Evolutionary conservation across 2,329 filamentous ascomycete genomes (phyloP).

Genomic region (Penicillium hesseltinei): DNA sequence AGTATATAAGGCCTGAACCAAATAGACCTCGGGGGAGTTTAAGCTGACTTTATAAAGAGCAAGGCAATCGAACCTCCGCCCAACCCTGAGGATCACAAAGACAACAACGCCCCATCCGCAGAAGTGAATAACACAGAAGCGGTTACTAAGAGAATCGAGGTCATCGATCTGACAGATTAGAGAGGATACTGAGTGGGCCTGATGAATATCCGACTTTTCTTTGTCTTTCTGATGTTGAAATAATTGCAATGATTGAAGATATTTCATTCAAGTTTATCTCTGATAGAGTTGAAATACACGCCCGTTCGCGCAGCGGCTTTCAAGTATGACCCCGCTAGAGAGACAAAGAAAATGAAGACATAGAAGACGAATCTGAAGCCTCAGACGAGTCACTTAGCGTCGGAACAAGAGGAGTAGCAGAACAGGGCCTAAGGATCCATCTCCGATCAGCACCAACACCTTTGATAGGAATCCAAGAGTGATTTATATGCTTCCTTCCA

Average conservation of each 20-base stretch:
- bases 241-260: background rate
- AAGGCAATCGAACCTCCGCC: background rate
- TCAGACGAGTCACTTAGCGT: background rate
- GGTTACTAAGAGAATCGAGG: background rate
- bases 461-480: constrained; percentile 8
- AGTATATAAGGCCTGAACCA: too few relatives aligned
- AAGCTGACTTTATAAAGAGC: background rate
- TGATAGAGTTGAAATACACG: background rate
- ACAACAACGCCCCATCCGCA: background rate
- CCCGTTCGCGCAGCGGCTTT: background rate
- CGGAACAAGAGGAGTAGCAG: constrained; percentile 11
- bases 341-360: background rate
- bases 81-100: background rate
- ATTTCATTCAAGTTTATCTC: background rate
- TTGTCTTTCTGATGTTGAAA: background rate
- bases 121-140: background rate
- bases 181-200: background rate
- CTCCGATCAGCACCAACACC: constrained; percentile 7
- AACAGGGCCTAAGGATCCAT: constrained; percentile 5
- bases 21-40: too few relatives aligned
- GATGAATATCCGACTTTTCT: background rate
- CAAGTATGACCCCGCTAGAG: background rate
- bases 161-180: background rate
- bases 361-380: background rate
- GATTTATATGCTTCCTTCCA: constrained; percentile 5